Evolutionary conservation across 1,139 yeast genomes (phyloP).

Genomic region (Candida glucosophila): DNA sequence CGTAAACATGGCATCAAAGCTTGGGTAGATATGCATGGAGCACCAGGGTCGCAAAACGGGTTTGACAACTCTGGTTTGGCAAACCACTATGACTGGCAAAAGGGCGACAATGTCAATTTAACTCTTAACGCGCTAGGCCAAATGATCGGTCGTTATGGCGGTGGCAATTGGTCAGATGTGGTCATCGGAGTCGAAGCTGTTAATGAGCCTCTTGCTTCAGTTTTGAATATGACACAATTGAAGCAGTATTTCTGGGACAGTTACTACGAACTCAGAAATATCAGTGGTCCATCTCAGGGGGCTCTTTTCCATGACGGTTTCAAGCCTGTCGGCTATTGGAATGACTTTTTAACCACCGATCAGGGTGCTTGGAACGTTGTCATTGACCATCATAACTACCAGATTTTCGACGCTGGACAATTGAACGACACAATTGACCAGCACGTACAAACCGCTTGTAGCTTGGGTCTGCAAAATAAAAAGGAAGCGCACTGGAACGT

Average conservation of each 20-base stretch:
- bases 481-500: slow-evolving; percentile 66
- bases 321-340: slow-evolving; percentile 54
- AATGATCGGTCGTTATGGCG: slow-evolving; percentile 55
- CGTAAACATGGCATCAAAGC: slow-evolving; percentile 54
- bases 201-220: slow-evolving; percentile 83
- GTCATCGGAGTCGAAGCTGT: slow-evolving; percentile 77
- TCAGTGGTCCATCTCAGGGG: slow-evolving; percentile 37
- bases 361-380: slow-evolving; percentile 56
- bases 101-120: slow-evolving; percentile 37
- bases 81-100: slow-evolving; percentile 54
- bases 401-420: slow-evolving; percentile 66
- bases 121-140: slow-evolving; percentile 45
- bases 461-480: slow-evolving; percentile 43
- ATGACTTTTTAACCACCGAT: slow-evolving; percentile 34
- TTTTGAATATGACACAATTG: slow-evolving; percentile 49
- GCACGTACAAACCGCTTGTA: slow-evolving; percentile 57
- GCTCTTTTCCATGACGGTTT: slow-evolving; percentile 73
- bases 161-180: slow-evolving; percentile 55
- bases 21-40: slow-evolving; percentile 93
- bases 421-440: slow-evolving; percentile 47
- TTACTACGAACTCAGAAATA: slow-evolving; percentile 41
- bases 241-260: slow-evolving; percentile 49
- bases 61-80: slow-evolving; percentile 91
- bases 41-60: slow-evolving; percentile 96
- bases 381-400: slow-evolving; percentile 88